These are phyloP conservation scores for Barnettozyma pratensis DNA, from an alignment of 805 yeast genomes.

Conservation along the genomic window DNA sequence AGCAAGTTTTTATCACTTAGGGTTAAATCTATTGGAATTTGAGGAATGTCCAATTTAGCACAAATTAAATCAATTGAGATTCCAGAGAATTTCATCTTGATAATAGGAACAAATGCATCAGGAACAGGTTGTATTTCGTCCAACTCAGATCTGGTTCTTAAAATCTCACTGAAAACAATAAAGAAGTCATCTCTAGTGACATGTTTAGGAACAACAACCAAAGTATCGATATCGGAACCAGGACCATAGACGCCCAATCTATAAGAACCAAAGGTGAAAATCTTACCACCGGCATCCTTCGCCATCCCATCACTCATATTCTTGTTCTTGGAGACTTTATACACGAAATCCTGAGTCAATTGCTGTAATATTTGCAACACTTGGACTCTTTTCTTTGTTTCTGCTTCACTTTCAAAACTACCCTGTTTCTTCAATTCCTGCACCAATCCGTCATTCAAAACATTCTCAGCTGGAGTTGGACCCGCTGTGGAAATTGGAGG, in stretches of 20 bases:
- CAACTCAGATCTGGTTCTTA: conserved; percentile 71
- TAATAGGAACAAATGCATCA: conserved; percentile 96
- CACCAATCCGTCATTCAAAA: conserved; percentile 69
- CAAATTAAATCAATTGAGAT: conserved; percentile 90
- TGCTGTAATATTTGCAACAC: conserved; percentile 69
- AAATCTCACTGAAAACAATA: conserved; percentile 64
- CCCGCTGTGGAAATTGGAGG: conserved; percentile 78
- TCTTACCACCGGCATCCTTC: conserved; percentile 92
- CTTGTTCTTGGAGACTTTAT: conserved; percentile 67
- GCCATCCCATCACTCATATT: conserved; percentile 99
- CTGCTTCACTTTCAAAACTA: conserved; percentile 84
- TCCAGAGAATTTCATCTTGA: conserved; percentile 82
- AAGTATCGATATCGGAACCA: conserved; percentile 94
- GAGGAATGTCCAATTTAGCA: conserved; percentile 78
- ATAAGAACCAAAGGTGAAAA: conserved; percentile 94
- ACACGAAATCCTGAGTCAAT: conserved; percentile 77
- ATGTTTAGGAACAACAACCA: conserved; percentile 96
- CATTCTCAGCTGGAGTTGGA: conserved; percentile 76
- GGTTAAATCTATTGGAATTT: conserved; percentile 70
- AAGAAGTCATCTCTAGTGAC: conserved; percentile 89
- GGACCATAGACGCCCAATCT: conserved; percentile 96
- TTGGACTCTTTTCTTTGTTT: conserved; percentile 73
- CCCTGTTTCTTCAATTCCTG: conserved; percentile 76
- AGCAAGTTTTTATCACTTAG: conserved; percentile 81
- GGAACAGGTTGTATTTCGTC: conserved; percentile 93